A percentile compares a stretch with the other conserved stretches of the same genome.
These are phyloP conservation scores for Bipolaris zeicola DNA, from an alignment of 2,329 filamentous ascomycete genomes.

Conservation along the genomic window DNA sequence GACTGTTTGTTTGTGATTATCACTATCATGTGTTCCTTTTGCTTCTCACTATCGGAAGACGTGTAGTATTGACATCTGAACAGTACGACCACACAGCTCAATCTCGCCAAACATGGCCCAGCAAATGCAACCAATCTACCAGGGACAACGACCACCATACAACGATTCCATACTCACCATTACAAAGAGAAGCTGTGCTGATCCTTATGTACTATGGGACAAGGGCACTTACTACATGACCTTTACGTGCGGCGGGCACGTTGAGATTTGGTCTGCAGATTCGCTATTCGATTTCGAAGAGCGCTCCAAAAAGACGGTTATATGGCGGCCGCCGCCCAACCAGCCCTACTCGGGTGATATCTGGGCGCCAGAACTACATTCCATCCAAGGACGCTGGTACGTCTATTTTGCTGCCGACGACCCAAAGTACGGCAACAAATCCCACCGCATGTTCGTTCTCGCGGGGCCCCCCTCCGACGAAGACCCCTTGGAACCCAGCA, in stretches of 20 bases:
- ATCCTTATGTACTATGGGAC: constrained; percentile 53
- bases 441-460: constrained; percentile 55
- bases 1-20: not conserved
- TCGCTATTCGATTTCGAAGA: constrained; percentile 50
- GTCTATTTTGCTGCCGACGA: constrained; percentile 57
- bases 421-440: constrained; percentile 51
- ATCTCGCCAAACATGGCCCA: constrained; percentile 7
- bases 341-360: constrained; percentile 54
- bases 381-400: constrained; percentile 59
- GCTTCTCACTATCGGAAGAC: not conserved
- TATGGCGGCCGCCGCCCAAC: constrained; percentile 53
- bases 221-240: constrained; percentile 54
- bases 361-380: constrained; percentile 63
- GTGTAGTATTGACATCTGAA: not conserved
- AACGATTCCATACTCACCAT: constrained; percentile 51
- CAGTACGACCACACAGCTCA: not conserved
- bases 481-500: constrained; percentile 35
- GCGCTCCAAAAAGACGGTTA: constrained; percentile 45
- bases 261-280: constrained; percentile 53
- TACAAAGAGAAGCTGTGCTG: constrained; percentile 49
- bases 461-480: constrained; percentile 46
- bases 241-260: constrained; percentile 52
- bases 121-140: constrained; percentile 11
- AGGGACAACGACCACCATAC: constrained; percentile 30
- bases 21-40: not conserved